Evolutionary conservation across 148 eudicot species (phyloP).

Genomic region (Rhododendron ferrugineum): DNA sequence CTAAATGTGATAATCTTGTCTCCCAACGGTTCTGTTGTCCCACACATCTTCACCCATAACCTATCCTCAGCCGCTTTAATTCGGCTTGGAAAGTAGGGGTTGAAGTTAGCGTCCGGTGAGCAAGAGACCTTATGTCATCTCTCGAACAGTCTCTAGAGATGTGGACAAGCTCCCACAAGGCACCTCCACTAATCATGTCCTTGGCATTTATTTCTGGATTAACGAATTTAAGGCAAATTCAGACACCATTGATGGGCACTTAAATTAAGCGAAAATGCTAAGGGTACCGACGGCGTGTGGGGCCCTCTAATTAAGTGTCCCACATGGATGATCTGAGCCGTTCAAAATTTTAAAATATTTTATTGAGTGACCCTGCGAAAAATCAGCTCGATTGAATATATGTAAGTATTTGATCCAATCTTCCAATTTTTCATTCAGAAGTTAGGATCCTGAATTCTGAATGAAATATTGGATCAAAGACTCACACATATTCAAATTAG

Average conservation of each 20-base stretch:
- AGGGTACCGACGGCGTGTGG: no score
- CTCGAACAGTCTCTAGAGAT: constrained; percentile 76
- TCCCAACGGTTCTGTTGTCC: not conserved
- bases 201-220: constrained; percentile 71
- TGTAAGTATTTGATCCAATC: no score
- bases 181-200: constrained; percentile 84
- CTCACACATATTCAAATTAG: no score
- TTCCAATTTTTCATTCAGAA: no score
- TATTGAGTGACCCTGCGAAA: no score
- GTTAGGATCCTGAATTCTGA: no score
- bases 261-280: not conserved
- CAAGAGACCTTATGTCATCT: constrained; percentile 77
- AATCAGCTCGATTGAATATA: no score
- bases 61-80: constrained; percentile 54
- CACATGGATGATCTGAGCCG: no score
- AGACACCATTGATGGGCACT: not conserved
- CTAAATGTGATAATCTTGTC: not conserved
- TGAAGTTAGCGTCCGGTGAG: constrained; percentile 56
- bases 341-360: no score
- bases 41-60: constrained; percentile 29
- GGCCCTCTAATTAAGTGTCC: no score
- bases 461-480: no score
- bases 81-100: constrained; percentile 68
- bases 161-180: constrained; percentile 86
- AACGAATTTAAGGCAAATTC: not conserved